Evolutionary conservation across 225 moss, liverwort and hornwort genomes (phyloP), one percentile per base, ranked within the genome.

Genomic region (Sphagnum tenellum): DNA sequence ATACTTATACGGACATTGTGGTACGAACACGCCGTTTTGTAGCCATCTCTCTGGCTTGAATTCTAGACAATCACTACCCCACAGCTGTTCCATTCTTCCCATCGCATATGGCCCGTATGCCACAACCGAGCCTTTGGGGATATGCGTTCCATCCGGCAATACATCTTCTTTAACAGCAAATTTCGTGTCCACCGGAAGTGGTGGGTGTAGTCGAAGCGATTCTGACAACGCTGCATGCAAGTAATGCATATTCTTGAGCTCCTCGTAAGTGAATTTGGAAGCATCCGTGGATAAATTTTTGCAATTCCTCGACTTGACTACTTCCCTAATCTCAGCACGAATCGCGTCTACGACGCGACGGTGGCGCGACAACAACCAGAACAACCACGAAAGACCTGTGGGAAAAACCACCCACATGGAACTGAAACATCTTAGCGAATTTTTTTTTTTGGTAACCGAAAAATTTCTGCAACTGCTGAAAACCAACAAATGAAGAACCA

Each of bases 171-270:
- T 76, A 0, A 70, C 72, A 46, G 75, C 79, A 52, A 77, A 76
- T 60, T 84, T 84, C 62, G 74, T 71, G 50, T 84, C 84, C 4
- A 79, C 73, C 1, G 87, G 87, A 4, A 83, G 84, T 0, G 87
- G 78, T 1, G 87, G 87, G 56, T 87, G 81, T 2, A 87, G 70
- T 2, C 87, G 62, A 77, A 87, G 80, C 49, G 83, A 80, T 58
- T 87, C 87, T 0, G 80, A 78, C 0, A 87, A 64, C 14, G 87
- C 78, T 0, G 87, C 87, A 57, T 87, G 87, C 3, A 87, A 61
- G 46, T 84, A 88, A 14, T 84, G 48, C 75, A 88, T 69, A 64
- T 77, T 73, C 68, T 84, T 84, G 47, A 88, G 75, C 81, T 88
- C 84, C 68, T 85, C 88, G 55, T 76, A 81, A 51, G 74, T 71